Conservation (phyloP, 2,329 filamentous ascomycete genomes). For the Cladosporium sp. region DNA sequence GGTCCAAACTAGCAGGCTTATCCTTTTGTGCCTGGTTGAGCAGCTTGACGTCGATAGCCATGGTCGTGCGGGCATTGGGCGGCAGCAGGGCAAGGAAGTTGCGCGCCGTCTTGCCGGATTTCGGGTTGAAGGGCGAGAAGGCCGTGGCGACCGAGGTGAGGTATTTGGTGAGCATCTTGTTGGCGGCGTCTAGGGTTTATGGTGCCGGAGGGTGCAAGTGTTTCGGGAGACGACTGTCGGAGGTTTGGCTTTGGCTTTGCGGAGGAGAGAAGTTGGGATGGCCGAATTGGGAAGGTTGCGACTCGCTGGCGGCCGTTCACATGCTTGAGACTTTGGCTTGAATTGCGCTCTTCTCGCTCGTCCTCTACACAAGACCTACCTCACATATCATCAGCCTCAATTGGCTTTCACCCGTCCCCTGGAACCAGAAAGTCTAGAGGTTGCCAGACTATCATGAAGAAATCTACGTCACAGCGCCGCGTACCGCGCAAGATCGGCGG, state of each 20-base stretch:
- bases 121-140: slow-evolving; percentile 85
- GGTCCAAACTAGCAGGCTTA: slow-evolving; percentile 60
- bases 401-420: too few relatives aligned
- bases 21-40: slow-evolving; percentile 60
- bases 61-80: slow-evolving; percentile 64
- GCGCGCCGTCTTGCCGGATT: slow-evolving; percentile 69
- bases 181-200: not conserved
- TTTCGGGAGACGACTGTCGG: slow-evolving; percentile 20
- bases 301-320: slow-evolving; percentile 1
- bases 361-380: too few relatives aligned
- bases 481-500: slow-evolving; percentile 74
- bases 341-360: not conserved
- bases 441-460: slow-evolving; percentile 44
- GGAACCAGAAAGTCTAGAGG: not conserved
- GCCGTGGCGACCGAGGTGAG: slow-evolving; percentile 76
- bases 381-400: too few relatives aligned
- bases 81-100: slow-evolving; percentile 83
- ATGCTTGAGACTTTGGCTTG: not conserved
- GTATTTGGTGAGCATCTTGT: slow-evolving; percentile 73
- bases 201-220: not conserved
- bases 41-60: slow-evolving; percentile 72
- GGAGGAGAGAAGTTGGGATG: not conserved
- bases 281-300: slow-evolving; percentile 11
- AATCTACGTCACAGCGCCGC: slow-evolving; percentile 49
- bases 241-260: slow-evolving; percentile 14